Evolutionary conservation across 805 yeast genomes (phyloP).

Genomic region (Metschnikowia rubicola): DNA sequence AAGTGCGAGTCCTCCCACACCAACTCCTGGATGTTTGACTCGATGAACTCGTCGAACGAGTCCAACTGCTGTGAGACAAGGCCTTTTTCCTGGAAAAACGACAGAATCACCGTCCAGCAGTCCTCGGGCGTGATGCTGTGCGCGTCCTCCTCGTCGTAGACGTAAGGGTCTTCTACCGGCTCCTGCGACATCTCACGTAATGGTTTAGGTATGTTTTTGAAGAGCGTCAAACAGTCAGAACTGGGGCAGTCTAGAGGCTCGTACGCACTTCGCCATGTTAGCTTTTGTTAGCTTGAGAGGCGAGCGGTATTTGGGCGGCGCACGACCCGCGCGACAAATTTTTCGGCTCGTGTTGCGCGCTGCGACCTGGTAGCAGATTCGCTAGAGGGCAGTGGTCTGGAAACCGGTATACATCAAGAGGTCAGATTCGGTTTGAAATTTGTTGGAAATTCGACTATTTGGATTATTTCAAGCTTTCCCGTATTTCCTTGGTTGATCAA

Average conservation of each 20-base stretch:
- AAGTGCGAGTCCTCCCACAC: slow-evolving; percentile 93
- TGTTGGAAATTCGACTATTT: no score
- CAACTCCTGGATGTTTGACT: slow-evolving; percentile 92
- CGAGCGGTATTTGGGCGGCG: slow-evolving; percentile 2
- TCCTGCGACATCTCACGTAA: slow-evolving; percentile 17
- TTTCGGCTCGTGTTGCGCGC: no score
- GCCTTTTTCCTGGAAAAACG: slow-evolving; percentile 95
- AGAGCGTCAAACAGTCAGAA: neutral
- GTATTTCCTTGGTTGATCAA: no score
- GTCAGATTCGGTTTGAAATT: no score
- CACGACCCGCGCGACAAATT: slow-evolving; percentile 5
- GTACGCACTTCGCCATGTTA: neutral
- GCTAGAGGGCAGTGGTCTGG: no score
- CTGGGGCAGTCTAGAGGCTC: neutral
- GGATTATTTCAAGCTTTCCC: no score
- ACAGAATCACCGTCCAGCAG: slow-evolving; percentile 97
- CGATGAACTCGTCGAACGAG: slow-evolving; percentile 96
- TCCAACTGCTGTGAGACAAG: slow-evolving; percentile 97
- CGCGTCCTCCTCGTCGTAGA: slow-evolving; percentile 60
- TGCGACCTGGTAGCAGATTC: no score
- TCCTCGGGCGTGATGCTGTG: slow-evolving; percentile 85
- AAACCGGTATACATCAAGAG: no score
- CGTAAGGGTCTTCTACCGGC: slow-evolving; percentile 57
- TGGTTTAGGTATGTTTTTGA: no score
- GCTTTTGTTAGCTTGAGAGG: neutral